Percentiles rank a stretch among this genome's conserved stretches.
Conservation (phyloP, 176 grass and related monocot species). For the Triticum timopheevii region DNA sequence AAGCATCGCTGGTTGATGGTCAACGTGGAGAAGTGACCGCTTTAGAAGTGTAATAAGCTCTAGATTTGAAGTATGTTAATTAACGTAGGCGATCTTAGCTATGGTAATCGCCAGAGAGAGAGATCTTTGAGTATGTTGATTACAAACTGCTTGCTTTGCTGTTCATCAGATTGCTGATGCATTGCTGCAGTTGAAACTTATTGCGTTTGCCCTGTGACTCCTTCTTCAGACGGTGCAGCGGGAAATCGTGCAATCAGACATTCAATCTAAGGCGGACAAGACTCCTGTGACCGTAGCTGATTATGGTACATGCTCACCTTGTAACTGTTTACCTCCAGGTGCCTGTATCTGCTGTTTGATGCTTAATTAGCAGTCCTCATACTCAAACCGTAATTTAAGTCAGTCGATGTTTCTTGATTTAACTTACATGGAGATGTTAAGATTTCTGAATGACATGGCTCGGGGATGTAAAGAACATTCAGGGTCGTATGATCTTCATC, state of each 20-base stretch:
- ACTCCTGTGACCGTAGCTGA: conserved; percentile 93
- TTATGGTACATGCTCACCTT: conserved; percentile 58
- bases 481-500: background rate
- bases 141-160: background rate
- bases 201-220: background rate
- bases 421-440: conserved; percentile 6
- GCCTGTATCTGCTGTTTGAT: background rate
- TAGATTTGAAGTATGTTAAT: background rate
- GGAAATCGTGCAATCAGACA: conserved; percentile 69
- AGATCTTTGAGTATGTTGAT: background rate
- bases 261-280: conserved; percentile 86
- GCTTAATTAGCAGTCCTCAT: background rate
- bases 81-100: background rate
- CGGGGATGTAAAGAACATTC: background rate
- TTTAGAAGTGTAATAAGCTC: background rate
- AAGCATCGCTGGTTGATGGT: background rate
- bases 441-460: background rate
- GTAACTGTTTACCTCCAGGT: background rate
- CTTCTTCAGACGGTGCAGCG: conserved; percentile 63
- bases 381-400: background rate
- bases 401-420: background rate
- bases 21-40: too few species aligned
- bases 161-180: background rate
- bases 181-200: background rate
- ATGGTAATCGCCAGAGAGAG: background rate